Base-by-base conservation (phyloP, 169 alveolate species). In the Babesia gibsoni region DNA sequence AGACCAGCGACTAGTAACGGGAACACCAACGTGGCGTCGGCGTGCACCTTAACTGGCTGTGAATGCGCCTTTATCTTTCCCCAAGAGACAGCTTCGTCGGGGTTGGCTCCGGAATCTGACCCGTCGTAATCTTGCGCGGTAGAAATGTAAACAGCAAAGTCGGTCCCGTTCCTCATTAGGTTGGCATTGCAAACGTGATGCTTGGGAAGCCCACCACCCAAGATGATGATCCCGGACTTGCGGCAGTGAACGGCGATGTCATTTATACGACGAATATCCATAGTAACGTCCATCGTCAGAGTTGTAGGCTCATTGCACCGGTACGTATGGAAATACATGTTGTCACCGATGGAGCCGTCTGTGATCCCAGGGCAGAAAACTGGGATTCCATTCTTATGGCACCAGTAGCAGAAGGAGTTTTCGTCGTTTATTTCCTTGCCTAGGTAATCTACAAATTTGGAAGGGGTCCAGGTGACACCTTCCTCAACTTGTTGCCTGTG, bases 1-100 rank as follows among this genome's bases (percentile, higher is more conserved):
- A 96, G 92, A 68, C 94, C 94, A n/a, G 96, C 96, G 43, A 96
- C 97, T 58, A 96, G 70, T 39, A 97, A 80, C n/a, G 99, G 99
- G 70, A 96, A 94, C 12, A 95, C 94, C 23, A 96, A 69, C 18
- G 98, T 84, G 10, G 98, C 97, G 63, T 97, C 99, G 27, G 97
- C 95, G 75, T 90, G 95, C n/a, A 98, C 96, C 90, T 98, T 98
- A 39, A 97, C 98, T 42, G 97, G 99, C 63, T 88, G 73, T 20
- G 98, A 93, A 41, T 92, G 93, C 12, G 93, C 81, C 79, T 94
- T 95, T 56, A 98, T 95, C 90, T 98, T 98, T 9, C 99, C 99
- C 99, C 99, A 96, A 74, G 98, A 91, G 39, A 96, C 95, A 29
- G 99, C 99, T 84, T 98, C 99, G 78, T 97, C 99, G 7, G 99